Conservation (phyloP, 257 asterid genomes). For the Solanum verrucosum region DNA sequence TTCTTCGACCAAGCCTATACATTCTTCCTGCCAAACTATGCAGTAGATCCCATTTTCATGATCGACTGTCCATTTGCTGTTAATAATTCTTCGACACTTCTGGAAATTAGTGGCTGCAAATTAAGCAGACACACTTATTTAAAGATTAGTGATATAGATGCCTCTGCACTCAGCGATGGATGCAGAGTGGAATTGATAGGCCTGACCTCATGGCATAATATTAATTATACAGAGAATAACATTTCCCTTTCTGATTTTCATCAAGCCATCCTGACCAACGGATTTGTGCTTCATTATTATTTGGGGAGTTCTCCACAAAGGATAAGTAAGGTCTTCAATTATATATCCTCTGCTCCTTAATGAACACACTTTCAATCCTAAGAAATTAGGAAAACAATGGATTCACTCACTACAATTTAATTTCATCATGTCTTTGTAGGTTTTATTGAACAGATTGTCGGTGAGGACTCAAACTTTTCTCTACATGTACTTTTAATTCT, state of each 20-base stretch:
- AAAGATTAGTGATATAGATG: too few species aligned
- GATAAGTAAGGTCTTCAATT: too few species aligned
- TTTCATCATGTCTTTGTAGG: too few species aligned
- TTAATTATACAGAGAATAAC: background rate
- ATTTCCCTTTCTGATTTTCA: conserved; percentile 14
- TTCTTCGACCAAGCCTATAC: rapidly evolving
- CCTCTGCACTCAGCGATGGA: background rate
- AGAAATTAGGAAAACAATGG: too few species aligned
- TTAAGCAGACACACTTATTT: background rate
- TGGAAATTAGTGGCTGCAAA: background rate
- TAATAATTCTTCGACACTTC: background rate
- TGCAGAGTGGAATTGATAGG: background rate
- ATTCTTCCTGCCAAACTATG: rapidly evolving
- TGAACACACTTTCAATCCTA: too few species aligned
- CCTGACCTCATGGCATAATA: background rate
- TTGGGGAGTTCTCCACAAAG: too few species aligned
- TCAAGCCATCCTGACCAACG: conserved; percentile 4
- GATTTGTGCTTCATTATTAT: background rate
- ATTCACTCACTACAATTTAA: too few species aligned
- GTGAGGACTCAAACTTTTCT: too few species aligned
- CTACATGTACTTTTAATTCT: too few species aligned
- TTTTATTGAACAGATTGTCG: rapidly evolving
- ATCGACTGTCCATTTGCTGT: conserved; percentile 6
- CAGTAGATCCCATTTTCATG: background rate
- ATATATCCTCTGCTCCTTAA: too few species aligned